Evolutionary conservation across 257 asterid species (phyloP), one percentile per base, ranked within the genome.

Genomic region (Anisodus tanguticus): DNA sequence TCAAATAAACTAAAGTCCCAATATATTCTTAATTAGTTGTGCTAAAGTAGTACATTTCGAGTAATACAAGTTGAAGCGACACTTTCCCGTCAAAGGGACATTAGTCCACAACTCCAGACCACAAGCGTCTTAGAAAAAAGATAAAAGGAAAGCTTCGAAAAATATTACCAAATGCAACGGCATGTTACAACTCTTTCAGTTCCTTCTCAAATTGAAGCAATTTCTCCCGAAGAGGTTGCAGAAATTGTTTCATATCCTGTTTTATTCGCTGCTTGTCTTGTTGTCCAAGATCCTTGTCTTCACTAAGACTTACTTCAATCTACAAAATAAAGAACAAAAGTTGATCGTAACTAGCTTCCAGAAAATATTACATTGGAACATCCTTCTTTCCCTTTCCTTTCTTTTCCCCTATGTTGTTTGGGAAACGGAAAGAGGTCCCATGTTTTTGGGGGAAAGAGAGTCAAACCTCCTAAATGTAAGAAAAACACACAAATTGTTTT

Each of bases 191-290:
- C n/a, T 85, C 91, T 88, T 94, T 93, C 80, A 95, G 95, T 87
- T 95, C 98, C 90, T 88, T 90, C 92, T 95, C 99, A 76, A 95
- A 95, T 78, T 86, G 89, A 15, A 76, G 85, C 87, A 95, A 74
- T 71, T 90, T 92, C 89, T 92, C 91, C 26, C 88, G 90, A 60
- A 95, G 88, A 6, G 98, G 99, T 90, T 86, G 92, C 90, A 94
- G 62, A 83, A 92, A 92, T 62, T 83, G 83, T 64, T 89, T 92
- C 74, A 95, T 80, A 78, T 93, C 98, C 58, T 88, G 83, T 39
- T 49, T 80, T 41, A 95, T 86, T 72, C 58, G 93, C 87, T 62
- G 89, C 94, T 91, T 90, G 43, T 91, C 97, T 86, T 92, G 88
- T 6, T 76, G 84, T 3, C 76, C n/a, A 47, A 94, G 89, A 79